Conservation (phyloP, 2,329 filamentous ascomycete species). For the Microdochium trichocladiopsis region DNA sequence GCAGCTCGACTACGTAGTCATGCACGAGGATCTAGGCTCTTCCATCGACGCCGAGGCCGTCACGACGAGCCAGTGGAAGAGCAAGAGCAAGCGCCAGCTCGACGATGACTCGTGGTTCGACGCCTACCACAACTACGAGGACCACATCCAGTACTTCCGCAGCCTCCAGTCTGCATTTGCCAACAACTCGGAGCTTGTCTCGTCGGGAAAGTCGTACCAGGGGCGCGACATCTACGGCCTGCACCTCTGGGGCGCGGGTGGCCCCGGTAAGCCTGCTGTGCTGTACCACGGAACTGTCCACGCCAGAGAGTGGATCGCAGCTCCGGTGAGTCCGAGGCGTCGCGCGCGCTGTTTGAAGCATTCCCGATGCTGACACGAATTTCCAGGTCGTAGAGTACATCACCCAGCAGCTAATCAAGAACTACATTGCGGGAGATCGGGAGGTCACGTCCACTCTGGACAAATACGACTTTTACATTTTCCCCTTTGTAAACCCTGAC, state of each 20-base stretch:
- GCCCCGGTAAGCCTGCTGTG: conserved; percentile 38
- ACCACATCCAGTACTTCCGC: conserved; percentile 37
- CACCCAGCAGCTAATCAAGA: conserved; percentile 33
- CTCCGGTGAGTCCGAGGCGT: conserved; percentile 46
- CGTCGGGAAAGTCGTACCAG: conserved; percentile 34
- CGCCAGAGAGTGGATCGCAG: conserved; percentile 47
- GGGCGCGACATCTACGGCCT: conserved; percentile 50
- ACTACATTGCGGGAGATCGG: conserved; percentile 27
- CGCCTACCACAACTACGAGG: conserved; percentile 40
- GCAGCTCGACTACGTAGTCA: conserved; percentile 18
- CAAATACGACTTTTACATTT: conserved; percentile 58
- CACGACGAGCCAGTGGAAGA: not conserved
- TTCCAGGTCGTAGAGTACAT: conserved; percentile 36
- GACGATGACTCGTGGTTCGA: conserved; percentile 36
- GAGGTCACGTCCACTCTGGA: conserved; percentile 36
- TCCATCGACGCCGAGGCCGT: conserved; percentile 20
- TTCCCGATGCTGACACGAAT: not conserved
- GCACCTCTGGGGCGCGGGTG: conserved; percentile 37
- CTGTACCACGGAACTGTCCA: conserved; percentile 45
- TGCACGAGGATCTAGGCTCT: conserved; percentile 20
- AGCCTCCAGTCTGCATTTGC: conserved; percentile 33
- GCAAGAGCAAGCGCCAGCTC: conserved; percentile 11
- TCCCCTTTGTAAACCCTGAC: conserved; percentile 56
- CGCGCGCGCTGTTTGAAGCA: not conserved
- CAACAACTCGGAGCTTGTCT: conserved; percentile 36